Base-by-base conservation (phyloP, 164 flowering plant genomes). In the Santalum album region DNA sequence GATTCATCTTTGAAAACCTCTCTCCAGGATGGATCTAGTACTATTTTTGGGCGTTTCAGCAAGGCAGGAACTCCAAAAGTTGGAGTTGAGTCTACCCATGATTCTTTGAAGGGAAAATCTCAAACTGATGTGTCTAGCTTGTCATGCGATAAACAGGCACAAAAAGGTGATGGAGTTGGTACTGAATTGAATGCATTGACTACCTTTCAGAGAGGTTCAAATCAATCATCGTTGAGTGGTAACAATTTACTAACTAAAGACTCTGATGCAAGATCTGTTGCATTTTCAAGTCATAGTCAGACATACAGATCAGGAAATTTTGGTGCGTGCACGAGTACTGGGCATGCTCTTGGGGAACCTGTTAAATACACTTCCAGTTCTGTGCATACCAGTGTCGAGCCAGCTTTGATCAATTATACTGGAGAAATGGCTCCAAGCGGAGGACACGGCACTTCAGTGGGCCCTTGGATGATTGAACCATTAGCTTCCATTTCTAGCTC, bases 401-500 rank as follows among this genome's bases (percentile, higher is more conserved):
- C 73, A 18, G 27, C 60, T 56, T 17, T 65, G 12, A 22, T 57
- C 43, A 57, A 51, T 57, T 51, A 65, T 64, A 54, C 69, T 54
- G 53, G 59, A 59, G 60, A 27, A 68, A 45, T 54, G 46, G 49
- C 38, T 12, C 61, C 55, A 22, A 55, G 26, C 48, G 73, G 61
- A 50, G 68, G 67, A 32, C 78, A 66, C 50, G 71, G 49, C 62
- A 25, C 60, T 51, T 32, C 69, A 29, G 29, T 56, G 1, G 68
- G 39, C 60, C 47, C 53, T 19, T 65, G 59, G 36, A 74, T 49
- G 51, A 65, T 69, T 54, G 79, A 71, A 54, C 45, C 72, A 53
- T 25, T 67, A 55, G 74, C 81, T 55, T 46, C 71, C 34, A 23
- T 64, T 49, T 68, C 63, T 32, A 63, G 64, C 69, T 68, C 72